A percentile compares a stretch with the other conserved stretches of the same genome.
Conservation (phyloP, 2,329 filamentous ascomycete genomes). For the Arthrobotrys musiformis region DNA sequence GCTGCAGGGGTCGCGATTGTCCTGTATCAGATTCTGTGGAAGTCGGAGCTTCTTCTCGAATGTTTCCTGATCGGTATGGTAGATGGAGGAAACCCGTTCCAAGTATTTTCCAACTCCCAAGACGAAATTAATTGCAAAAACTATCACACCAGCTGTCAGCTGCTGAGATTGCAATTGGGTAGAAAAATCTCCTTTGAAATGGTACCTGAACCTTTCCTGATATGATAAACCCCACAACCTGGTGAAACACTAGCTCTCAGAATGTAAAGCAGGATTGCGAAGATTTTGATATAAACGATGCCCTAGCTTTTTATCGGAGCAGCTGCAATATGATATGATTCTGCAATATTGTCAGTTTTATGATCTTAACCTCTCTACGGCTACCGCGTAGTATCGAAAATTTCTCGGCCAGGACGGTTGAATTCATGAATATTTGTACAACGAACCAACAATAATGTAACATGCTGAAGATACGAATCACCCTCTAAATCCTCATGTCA, state of each 20-base stretch:
- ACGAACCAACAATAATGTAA: neutral
- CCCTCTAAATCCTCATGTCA: neutral
- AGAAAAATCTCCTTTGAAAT: neutral
- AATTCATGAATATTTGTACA: neutral
- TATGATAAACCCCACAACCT: conserved; percentile 9
- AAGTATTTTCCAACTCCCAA: neutral
- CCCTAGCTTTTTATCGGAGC: neutral
- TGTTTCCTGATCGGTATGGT: conserved; percentile 36
- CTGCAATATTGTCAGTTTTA: neutral
- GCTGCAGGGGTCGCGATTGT: conserved; percentile 34
- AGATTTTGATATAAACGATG: neutral
- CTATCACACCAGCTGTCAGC: neutral
- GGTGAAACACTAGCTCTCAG: conserved; percentile 5
- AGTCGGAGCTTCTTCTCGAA: conserved; percentile 40
- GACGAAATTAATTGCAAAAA: conserved; percentile 23
- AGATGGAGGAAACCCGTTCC: conserved; percentile 12
- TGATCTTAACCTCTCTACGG: neutral
- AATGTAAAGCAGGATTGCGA: neutral
- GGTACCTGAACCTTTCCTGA: conserved; percentile 43
- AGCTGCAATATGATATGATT: neutral
- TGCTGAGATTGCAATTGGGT: conserved; percentile 10
- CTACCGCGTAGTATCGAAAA: neutral
- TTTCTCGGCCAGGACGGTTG: neutral
- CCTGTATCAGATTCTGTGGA: conserved; percentile 50
- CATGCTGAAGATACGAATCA: neutral